Evolutionary conservation across 2,329 filamentous ascomycete species (phyloP).

Genomic region (Botrytis tulipae): DNA sequence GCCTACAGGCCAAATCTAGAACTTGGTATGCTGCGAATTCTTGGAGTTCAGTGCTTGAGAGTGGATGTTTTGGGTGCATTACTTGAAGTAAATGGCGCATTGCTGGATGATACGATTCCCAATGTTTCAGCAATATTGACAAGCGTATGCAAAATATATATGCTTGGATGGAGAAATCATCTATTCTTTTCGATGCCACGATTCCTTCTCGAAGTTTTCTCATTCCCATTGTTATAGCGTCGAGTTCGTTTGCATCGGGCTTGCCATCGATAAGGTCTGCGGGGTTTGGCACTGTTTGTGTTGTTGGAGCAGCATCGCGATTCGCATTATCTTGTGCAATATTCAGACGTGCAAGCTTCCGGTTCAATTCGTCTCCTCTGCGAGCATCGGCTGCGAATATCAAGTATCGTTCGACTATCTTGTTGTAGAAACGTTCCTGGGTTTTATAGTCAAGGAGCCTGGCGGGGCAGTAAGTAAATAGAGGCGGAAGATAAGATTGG

Average conservation of each 20-base stretch:
- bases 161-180: constrained; percentile 81
- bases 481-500: background rate
- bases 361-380: constrained; percentile 69
- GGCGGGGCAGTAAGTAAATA: constrained; percentile 26
- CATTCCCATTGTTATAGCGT: constrained; percentile 70
- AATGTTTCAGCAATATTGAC: constrained; percentile 75
- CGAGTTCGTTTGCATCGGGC: constrained; percentile 23
- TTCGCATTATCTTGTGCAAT: constrained; percentile 29
- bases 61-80: constrained; percentile 66
- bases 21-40: constrained; percentile 81
- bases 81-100: constrained; percentile 72
- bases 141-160: constrained; percentile 91
- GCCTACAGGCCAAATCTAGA: constrained; percentile 84
- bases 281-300: constrained; percentile 23
- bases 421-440: constrained; percentile 83
- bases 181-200: constrained; percentile 70
- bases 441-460: constrained; percentile 72
- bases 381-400: constrained; percentile 77
- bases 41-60: constrained; percentile 69
- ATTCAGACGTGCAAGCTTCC: constrained; percentile 64
- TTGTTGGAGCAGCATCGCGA: constrained; percentile 30
- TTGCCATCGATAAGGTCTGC: constrained; percentile 21
- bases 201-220: constrained; percentile 91
- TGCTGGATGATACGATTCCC: constrained; percentile 87
- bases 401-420: constrained; percentile 86